Evolutionary conservation across 2,329 filamentous ascomycete genomes (phyloP).

Genomic region (Penicillium sp.): DNA sequence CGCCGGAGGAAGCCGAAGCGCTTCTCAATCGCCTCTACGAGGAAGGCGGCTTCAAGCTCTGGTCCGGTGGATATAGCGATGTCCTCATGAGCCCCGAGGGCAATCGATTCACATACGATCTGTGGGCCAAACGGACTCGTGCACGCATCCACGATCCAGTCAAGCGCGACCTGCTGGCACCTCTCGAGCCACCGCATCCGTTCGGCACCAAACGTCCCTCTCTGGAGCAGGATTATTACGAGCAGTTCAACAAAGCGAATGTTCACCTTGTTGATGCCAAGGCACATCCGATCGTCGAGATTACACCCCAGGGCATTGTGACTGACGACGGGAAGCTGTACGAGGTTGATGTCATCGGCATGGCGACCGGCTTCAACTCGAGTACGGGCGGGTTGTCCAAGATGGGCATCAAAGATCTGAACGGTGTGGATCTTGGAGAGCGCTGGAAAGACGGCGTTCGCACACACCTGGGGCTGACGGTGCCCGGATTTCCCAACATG

Average conservation of each 20-base stretch:
- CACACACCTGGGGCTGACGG: slow-evolving; percentile 39
- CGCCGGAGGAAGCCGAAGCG: slow-evolving; percentile 48
- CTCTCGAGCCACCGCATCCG: slow-evolving; percentile 52
- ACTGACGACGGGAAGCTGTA: slow-evolving; percentile 37
- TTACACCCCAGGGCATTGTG: slow-evolving; percentile 43
- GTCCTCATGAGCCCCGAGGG: slow-evolving; percentile 46
- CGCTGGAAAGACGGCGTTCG: slow-evolving; percentile 13
- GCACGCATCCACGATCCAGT: slow-evolving; percentile 51
- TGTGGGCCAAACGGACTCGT: slow-evolving; percentile 56
- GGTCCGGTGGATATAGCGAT: slow-evolving; percentile 54
- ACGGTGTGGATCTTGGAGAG: slow-evolving; percentile 7
- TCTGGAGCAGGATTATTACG: slow-evolving; percentile 53
- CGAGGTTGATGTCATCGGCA: slow-evolving; percentile 39
- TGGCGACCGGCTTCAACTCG: slow-evolving; percentile 26
- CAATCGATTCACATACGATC: slow-evolving; percentile 55
- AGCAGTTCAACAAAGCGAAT: slow-evolving; percentile 48
- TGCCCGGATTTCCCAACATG: slow-evolving; percentile 46
- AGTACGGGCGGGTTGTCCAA: slow-evolving; percentile 12
- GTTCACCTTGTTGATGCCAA: slow-evolving; percentile 50
- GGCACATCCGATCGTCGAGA: slow-evolving; percentile 40
- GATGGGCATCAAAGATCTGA: slow-evolving; percentile 12
- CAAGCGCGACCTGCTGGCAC: slow-evolving; percentile 54
- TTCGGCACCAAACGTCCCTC: slow-evolving; percentile 55
- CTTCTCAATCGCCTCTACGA: slow-evolving; percentile 52
- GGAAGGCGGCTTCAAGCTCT: slow-evolving; percentile 55